Percentiles rank a stretch among this genome's conserved stretches.
phyloP scores from a whole-genome alignment of 129 eudicot species.

The Centaurea solstitialis region DNA sequence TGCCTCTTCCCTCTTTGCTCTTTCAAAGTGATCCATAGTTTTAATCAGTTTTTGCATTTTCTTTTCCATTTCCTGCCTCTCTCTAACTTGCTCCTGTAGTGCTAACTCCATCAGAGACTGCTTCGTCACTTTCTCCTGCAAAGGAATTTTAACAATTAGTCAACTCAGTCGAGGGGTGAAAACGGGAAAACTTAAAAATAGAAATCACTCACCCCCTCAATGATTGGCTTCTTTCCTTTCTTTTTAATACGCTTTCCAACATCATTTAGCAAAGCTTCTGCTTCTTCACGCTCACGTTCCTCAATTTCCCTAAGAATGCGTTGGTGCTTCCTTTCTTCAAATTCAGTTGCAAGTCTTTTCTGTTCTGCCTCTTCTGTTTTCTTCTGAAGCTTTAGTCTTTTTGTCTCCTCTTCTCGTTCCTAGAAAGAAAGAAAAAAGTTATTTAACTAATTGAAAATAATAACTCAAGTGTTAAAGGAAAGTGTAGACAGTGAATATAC shows the following conservation, averaged over 20 bases:
- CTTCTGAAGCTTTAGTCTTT: slow-evolving; percentile 58
- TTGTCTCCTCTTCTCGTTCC: slow-evolving; percentile 93
- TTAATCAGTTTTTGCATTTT: slow-evolving; percentile 73
- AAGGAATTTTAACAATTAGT: neutral
- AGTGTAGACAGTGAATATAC: slow-evolving; percentile 38
- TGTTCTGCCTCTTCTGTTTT: slow-evolving; percentile 80
- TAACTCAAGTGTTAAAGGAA: neutral
- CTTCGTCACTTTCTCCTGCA: slow-evolving; percentile 74
- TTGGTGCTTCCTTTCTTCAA: slow-evolving; percentile 63
- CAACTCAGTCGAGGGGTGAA: neutral
- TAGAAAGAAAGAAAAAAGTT: neutral
- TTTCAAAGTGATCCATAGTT: slow-evolving; percentile 81
- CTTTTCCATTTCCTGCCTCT: slow-evolving; percentile 82
- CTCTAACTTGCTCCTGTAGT: slow-evolving; percentile 58
- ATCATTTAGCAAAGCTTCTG: slow-evolving; percentile 60
- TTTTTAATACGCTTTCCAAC: slow-evolving; percentile 63
- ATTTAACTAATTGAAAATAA: neutral
- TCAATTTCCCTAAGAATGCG: slow-evolving; percentile 72
- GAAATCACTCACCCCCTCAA: slow-evolving; percentile 62
- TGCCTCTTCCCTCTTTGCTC: slow-evolving; percentile 89
- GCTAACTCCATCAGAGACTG: slow-evolving; percentile 63
- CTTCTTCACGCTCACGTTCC: slow-evolving; percentile 75
- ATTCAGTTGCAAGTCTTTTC: slow-evolving; percentile 69
- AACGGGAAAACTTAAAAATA: neutral
- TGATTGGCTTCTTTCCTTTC: slow-evolving; percentile 75